Conservation (phyloP, 371 early-diverging fungal genomes). For the Thermomucor indicae-seudaticae region DNA sequence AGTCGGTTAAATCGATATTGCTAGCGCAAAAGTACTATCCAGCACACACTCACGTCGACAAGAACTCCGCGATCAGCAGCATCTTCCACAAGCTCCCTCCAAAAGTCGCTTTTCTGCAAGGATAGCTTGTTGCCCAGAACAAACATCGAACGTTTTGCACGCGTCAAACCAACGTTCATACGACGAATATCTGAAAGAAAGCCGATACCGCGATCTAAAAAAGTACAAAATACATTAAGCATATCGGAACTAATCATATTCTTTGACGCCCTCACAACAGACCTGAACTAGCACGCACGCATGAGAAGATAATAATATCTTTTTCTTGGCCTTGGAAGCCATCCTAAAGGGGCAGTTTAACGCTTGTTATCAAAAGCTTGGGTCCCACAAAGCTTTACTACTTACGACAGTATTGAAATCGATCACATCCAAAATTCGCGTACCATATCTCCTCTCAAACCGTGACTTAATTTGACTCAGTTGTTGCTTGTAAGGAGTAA, state of each 20-base stretch:
- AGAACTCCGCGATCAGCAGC: constrained; percentile 45
- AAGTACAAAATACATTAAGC: constrained; percentile 6
- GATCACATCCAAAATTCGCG: constrained; percentile 60
- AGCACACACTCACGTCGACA: constrained; percentile 33
- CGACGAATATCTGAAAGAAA: constrained; percentile 88
- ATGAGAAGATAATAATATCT: constrained; percentile 93
- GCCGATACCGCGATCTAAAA: constrained; percentile 69
- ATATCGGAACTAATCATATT: background rate
- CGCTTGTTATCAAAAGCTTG: background rate
- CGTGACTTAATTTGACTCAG: constrained; percentile 61
- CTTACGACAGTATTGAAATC: constrained; percentile 89
- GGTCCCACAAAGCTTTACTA: background rate
- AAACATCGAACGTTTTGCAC: constrained; percentile 88
- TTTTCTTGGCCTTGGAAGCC: constrained; percentile 99
- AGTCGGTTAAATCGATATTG: background rate
- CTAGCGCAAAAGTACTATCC: background rate
- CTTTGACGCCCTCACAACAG: constrained; percentile 6
- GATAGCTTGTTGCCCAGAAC: constrained; percentile 80
- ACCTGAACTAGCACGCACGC: constrained; percentile 81
- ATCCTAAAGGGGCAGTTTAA: constrained; percentile 48
- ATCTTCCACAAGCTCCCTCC: constrained; percentile 67
- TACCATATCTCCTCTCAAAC: constrained; percentile 65
- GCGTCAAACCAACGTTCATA: constrained; percentile 95
- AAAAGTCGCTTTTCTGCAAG: constrained; percentile 54
- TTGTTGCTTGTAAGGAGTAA: constrained; percentile 94